Evolutionary conservation across 768 basidiomycete species (phyloP).

Genomic region (Leucocoprinus birnbaumii): DNA sequence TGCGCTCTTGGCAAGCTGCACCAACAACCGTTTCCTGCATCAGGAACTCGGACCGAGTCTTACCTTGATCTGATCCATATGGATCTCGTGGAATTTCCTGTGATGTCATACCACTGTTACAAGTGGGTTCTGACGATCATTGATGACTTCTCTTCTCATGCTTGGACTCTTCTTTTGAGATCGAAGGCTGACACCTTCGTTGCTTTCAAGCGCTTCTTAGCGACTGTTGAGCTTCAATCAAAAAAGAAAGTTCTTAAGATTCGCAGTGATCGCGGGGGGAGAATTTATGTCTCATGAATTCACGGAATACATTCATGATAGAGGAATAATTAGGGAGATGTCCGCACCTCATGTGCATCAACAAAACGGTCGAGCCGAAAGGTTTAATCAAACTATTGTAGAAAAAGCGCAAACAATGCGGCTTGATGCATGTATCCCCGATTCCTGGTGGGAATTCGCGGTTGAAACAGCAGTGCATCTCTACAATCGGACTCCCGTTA

Average conservation of each 20-base stretch:
- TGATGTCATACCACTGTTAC: conserved; percentile 4
- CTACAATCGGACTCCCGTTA: background rate
- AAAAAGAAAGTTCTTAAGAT: no score
- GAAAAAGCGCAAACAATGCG: conserved; percentile 13
- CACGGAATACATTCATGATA: background rate
- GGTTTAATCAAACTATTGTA: conserved; percentile 15
- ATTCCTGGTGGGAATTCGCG: background rate
- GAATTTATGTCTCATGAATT: background rate
- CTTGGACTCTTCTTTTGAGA: background rate
- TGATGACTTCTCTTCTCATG: conserved; percentile 4
- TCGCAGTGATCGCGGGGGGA: background rate
- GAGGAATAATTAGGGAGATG: background rate
- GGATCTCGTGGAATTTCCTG: background rate
- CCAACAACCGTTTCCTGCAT: no score
- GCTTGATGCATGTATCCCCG: background rate
- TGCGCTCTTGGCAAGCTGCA: no score
- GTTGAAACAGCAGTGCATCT: background rate
- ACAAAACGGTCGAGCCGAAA: conserved; percentile 19
- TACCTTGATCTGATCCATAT: no score
- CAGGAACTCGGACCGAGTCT: no score
- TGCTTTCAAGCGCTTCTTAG: background rate
- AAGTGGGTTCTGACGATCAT: conserved; percentile 5
- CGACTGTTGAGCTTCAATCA: background rate
- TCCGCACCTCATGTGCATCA: conserved; percentile 14
- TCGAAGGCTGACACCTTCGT: no score